Percentiles rank a stretch among this genome's conserved stretches.
Evolutionary conservation across 2,329 filamentous ascomycete species (phyloP).

Genomic region (Leptoxyphium fumago): DNA sequence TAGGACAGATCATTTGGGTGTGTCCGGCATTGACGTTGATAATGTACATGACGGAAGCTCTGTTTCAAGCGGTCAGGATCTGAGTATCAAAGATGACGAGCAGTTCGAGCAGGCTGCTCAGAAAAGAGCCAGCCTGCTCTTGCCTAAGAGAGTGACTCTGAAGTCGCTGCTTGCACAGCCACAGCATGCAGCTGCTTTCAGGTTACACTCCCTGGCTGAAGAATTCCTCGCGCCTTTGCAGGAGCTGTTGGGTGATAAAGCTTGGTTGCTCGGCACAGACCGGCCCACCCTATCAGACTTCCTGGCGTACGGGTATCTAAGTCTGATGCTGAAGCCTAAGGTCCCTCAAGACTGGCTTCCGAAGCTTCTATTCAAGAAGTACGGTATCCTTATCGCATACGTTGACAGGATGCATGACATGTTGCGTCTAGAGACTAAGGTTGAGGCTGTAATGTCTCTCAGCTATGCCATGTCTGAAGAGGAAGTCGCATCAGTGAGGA

Average conservation of each 20-base stretch:
- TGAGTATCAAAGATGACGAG: conserved; percentile 12
- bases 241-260: conserved; percentile 37
- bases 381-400: conserved; percentile 24
- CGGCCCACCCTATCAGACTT: conserved; percentile 59
- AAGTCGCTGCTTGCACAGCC: conserved; percentile 48
- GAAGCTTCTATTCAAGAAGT: conserved; percentile 39
- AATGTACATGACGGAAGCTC: conserved; percentile 24
- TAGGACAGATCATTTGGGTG: conserved; percentile 42
- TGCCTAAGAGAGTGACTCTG: conserved; percentile 42
- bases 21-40: conserved; percentile 30
- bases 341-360: conserved; percentile 49
- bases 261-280: conserved; percentile 39
- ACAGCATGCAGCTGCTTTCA: conserved; percentile 58
- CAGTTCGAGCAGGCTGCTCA: conserved; percentile 20
- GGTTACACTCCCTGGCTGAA: conserved; percentile 56
- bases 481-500: conserved; percentile 2
- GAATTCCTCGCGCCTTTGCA: conserved; percentile 59
- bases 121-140: conserved; percentile 33
- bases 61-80: conserved; percentile 15
- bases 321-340: conserved; percentile 51
- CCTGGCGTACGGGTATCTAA: conserved; percentile 64
- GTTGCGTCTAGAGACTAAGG: conserved; percentile 11
- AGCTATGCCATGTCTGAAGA: conserved; percentile 2
- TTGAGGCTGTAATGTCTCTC: conserved; percentile 10
- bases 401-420: conserved; percentile 20